Conservation (phyloP, 495 filamentous ascomycete genomes). For the Talaromyces liani region DNA sequence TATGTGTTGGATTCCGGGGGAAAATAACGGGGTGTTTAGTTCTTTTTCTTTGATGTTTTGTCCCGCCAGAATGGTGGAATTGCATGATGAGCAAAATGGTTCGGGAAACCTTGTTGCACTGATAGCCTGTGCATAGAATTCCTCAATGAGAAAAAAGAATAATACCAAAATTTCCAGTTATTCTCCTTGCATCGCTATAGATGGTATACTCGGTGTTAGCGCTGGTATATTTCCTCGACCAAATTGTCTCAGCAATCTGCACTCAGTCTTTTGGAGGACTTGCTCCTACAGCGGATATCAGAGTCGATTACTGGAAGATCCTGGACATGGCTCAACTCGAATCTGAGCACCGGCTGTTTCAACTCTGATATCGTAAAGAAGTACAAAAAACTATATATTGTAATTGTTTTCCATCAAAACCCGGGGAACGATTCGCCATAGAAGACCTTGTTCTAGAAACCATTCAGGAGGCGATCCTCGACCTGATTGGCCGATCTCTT, state of each 20-base stretch:
- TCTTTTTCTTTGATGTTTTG: conserved; percentile 32
- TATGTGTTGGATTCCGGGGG: conserved; percentile 21
- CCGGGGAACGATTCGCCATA: not conserved
- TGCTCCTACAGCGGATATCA: not conserved
- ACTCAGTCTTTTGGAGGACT: not conserved
- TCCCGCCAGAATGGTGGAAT: conserved; percentile 30
- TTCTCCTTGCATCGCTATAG: not conserved
- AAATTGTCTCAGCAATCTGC: too few relatives aligned
- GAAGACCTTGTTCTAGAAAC: not conserved
- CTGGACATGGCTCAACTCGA: not conserved
- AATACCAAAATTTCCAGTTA: conserved; percentile 34
- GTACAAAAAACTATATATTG: not conserved
- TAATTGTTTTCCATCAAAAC: not conserved
- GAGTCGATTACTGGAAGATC: not conserved
- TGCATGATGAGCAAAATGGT: conserved; percentile 30
- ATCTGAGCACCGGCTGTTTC: not conserved
- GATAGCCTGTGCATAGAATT: conserved; percentile 44
- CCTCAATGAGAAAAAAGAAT: conserved; percentile 43
- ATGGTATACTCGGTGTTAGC: too few relatives aligned
- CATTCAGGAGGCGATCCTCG: conserved; percentile 4
- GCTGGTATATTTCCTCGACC: too few relatives aligned
- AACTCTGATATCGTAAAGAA: not conserved
- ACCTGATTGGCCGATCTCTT: conserved; percentile 6
- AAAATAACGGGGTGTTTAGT: conserved; percentile 34
- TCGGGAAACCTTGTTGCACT: conserved; percentile 24